These are phyloP conservation scores for Massospora cicadina DNA, from an alignment of 371 early-diverging fungal species.

Conservation along the genomic window DNA sequence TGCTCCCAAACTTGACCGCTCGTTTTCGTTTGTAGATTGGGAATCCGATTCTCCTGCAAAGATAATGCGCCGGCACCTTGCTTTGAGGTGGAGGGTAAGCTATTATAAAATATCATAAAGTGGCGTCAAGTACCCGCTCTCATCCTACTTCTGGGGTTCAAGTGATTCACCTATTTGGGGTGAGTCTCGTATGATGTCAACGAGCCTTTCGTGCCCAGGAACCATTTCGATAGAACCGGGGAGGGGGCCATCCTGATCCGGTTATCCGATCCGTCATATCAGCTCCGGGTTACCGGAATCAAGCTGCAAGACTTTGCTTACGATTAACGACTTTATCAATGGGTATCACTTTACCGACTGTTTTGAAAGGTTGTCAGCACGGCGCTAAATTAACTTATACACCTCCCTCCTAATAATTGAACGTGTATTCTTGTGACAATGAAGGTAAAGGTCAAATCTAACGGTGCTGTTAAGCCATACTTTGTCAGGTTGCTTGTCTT, in stretches of 20 bases:
- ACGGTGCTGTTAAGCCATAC: no score
- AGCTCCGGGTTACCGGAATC: not conserved
- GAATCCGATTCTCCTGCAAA: not conserved
- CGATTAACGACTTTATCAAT: not conserved
- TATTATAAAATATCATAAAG: not conserved
- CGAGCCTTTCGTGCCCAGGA: not conserved
- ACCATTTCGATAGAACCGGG: not conserved
- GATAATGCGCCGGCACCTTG: not conserved
- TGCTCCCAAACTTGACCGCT: not conserved
- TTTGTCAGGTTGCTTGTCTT: no score
- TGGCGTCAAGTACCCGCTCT: not conserved
- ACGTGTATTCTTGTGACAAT: no score
- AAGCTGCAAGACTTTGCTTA: not conserved
- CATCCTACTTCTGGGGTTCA: not conserved
- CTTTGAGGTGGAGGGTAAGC: not conserved
- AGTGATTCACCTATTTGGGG: not conserved
- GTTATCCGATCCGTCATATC: not conserved
- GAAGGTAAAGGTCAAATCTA: no score
- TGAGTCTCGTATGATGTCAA: not conserved
- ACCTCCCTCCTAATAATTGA: no score
- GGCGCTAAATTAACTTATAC: no score
- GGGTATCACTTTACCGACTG: not conserved
- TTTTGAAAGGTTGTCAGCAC: not conserved
- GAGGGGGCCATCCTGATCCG: not conserved
- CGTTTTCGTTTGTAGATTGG: not conserved